Conservation (phyloP, 257 asterid genomes). For the Schizonepeta tenuifolia region DNA sequence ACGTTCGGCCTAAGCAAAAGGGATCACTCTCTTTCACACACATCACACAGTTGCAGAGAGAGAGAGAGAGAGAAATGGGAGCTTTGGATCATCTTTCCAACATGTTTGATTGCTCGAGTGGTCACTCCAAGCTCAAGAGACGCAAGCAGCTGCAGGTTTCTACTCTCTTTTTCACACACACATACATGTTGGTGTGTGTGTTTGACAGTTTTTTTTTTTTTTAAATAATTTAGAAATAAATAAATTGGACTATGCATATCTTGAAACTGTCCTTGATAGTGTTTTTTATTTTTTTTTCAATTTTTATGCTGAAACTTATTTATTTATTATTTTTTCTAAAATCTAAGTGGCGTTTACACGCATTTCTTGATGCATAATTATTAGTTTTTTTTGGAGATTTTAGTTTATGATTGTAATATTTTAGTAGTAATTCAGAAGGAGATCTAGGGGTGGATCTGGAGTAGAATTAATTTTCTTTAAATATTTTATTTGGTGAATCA, state of each 20-base stretch:
- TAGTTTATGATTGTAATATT: background rate
- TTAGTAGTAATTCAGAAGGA: background rate
- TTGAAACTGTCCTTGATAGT: too few species aligned
- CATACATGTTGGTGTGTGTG: background rate
- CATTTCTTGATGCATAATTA: too few species aligned
- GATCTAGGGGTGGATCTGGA: slow-evolving; percentile 40
- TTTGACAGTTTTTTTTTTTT: background rate
- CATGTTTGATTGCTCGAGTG: slow-evolving; percentile 74
- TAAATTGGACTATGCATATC: too few species aligned
- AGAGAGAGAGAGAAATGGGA: slow-evolving; percentile 51
- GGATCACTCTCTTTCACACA: background rate
- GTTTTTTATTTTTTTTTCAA: too few species aligned
- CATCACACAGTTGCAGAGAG: background rate
- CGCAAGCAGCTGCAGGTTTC: slow-evolving; percentile 82
- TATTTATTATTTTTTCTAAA: too few species aligned
- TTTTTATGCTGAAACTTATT: too few species aligned
- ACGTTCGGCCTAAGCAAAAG: slow-evolving; percentile 8
- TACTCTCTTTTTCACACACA: background rate
- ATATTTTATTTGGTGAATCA: background rate
- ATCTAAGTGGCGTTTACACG: too few species aligned
- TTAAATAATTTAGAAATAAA: too few species aligned
- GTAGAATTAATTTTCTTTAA: background rate
- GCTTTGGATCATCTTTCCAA: slow-evolving; percentile 81
- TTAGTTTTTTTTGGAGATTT: background rate
- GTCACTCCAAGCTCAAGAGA: slow-evolving; percentile 61